Conservation (phyloP, 2,329 filamentous ascomycete species). For the Aspergillus sp. region DNA sequence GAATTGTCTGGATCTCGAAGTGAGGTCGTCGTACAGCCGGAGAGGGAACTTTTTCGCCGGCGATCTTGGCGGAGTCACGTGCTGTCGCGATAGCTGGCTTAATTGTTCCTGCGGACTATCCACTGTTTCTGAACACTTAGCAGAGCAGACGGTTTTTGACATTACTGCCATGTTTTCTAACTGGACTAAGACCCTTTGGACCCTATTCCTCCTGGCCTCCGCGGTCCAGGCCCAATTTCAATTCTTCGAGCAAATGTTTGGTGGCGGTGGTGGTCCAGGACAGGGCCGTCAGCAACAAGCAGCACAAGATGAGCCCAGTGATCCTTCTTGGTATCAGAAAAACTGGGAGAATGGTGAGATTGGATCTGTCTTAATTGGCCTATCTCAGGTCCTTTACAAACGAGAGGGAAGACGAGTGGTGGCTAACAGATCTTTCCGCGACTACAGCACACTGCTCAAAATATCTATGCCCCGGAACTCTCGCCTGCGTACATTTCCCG, state of each 20-base stretch:
- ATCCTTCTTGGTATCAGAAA: constrained; percentile 69
- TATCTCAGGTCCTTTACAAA: background rate
- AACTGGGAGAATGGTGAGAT: constrained; percentile 46
- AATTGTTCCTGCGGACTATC: constrained; percentile 5
- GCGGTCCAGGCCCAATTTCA: constrained; percentile 71
- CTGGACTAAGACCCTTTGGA: constrained; percentile 23
- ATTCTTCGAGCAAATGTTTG: constrained; percentile 98
- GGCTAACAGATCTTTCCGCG: constrained; percentile 11
- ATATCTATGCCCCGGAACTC: constrained; percentile 88
- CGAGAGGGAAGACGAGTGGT: constrained; percentile 8
- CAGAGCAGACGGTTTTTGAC: background rate
- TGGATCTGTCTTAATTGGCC: background rate
- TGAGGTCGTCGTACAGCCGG: background rate
- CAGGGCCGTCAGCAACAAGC: constrained; percentile 51
- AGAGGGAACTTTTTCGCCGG: constrained; percentile 10
- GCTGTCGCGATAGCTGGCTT: constrained; percentile 23
- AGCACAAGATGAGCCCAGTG: constrained; percentile 70
- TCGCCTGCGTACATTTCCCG: constrained; percentile 91
- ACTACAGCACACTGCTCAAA: constrained; percentile 71
- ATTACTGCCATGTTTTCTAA: constrained; percentile 19
- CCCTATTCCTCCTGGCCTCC: constrained; percentile 52
- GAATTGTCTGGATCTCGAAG: background rate
- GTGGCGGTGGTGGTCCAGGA: constrained; percentile 35
- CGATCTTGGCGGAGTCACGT: constrained; percentile 19
- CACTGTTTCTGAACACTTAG: background rate